phyloP scores from a whole-genome alignment of 345 rosid species.

The Boechera stricta region DNA sequence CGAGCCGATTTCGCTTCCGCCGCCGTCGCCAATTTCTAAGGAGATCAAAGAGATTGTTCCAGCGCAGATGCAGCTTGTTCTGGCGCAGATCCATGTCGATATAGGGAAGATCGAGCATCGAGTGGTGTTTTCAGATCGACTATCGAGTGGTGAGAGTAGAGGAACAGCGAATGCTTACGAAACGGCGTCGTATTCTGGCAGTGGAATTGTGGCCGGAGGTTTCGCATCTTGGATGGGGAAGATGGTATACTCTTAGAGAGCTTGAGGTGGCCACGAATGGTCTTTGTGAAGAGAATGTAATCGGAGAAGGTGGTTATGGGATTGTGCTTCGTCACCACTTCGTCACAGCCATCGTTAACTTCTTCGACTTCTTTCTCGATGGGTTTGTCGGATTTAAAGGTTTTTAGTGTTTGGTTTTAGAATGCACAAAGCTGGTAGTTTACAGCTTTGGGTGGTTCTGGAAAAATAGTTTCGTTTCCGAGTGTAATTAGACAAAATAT shows the following conservation, averaged over 20 bases:
- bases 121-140: conserved; percentile 75
- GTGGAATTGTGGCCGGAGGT: conserved; percentile 58
- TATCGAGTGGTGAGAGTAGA: conserved; percentile 80
- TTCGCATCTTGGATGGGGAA: conserved; percentile 60
- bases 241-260: conserved; percentile 77
- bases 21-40: conserved; percentile 58
- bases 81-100: conserved; percentile 85
- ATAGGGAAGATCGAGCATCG: conserved; percentile 92
- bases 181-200: conserved; percentile 58
- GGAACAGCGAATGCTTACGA: conserved; percentile 66
- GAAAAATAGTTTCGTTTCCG: no score
- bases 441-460: no score
- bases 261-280: conserved; percentile 77
- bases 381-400: no score
- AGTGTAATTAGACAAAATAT: no score
- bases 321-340: conserved; percentile 49
- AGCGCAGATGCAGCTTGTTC: conserved; percentile 65
- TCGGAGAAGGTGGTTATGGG: conserved; percentile 97
- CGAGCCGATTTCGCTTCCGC: conserved; percentile 39
- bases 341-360: no score
- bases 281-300: conserved; percentile 74
- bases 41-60: conserved; percentile 84
- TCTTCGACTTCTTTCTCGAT: no score
- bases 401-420: no score
- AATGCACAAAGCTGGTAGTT: no score